These are phyloP conservation scores for Posidonia oceanica DNA, from an alignment of 116 monocot genomes.

Conservation along the genomic window DNA sequence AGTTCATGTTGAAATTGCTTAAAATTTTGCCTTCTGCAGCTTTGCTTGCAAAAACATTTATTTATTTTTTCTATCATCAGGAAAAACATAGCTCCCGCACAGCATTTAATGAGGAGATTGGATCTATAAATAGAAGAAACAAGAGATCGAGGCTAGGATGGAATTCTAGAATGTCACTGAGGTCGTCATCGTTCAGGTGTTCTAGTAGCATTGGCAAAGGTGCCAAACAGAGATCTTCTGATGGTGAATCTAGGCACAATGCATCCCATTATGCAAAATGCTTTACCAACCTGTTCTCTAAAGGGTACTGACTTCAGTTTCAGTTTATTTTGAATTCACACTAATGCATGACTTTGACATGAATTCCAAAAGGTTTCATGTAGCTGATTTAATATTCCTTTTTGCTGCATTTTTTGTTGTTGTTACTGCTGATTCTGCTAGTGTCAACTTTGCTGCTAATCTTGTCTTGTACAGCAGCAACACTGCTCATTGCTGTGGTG, in stretches of 20 bases:
- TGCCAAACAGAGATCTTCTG: not conserved
- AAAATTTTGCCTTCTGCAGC: not conserved
- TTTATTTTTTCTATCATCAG: constrained; percentile 6
- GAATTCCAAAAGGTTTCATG: too few relatives aligned
- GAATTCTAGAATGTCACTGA: not conserved
- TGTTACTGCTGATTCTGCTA: too few relatives aligned
- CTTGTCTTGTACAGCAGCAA: too few relatives aligned
- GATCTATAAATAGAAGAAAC: not conserved
- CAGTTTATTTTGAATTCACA: too few relatives aligned
- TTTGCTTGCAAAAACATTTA: not conserved
- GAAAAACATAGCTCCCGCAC: not conserved
- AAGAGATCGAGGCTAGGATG: not conserved
- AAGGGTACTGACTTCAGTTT: too few relatives aligned
- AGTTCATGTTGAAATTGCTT: not conserved
- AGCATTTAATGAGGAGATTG: constrained; percentile 6
- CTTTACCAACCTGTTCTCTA: too few relatives aligned
- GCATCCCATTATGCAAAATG: not conserved
- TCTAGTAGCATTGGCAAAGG: not conserved
- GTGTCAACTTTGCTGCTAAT: too few relatives aligned
- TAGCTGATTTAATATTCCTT: too few relatives aligned
- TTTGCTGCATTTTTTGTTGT: too few relatives aligned
- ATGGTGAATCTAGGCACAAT: not conserved
- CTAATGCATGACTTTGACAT: too few relatives aligned
- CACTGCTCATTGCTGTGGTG: too few relatives aligned
- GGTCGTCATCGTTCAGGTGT: not conserved